These are phyloP conservation scores for Hypoxylon sp. DNA, from an alignment of 2,329 filamentous ascomycete genomes.

Conservation along the genomic window DNA sequence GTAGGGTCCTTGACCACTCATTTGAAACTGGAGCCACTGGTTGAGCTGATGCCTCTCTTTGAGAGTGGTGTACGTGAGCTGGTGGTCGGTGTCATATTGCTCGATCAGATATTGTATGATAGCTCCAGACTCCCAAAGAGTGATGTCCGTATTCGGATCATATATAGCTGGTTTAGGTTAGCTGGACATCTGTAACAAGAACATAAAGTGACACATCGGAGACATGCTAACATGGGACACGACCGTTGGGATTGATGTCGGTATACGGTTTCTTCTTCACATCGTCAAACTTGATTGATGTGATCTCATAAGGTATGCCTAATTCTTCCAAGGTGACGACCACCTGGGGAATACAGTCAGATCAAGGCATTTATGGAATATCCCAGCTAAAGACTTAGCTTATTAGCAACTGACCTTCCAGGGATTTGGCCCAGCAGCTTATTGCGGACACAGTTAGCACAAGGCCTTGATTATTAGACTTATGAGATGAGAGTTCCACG, in stretches of 20 bases:
- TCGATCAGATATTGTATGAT: constrained; percentile 56
- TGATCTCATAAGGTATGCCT: constrained; percentile 32
- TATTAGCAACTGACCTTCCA: constrained; percentile 10
- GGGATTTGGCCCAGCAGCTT: constrained; percentile 18
- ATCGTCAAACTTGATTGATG: constrained; percentile 22
- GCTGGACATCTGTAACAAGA: too few species aligned
- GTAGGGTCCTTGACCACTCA: constrained; percentile 55
- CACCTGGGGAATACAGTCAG: constrained; percentile 12
- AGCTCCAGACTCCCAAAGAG: constrained; percentile 57
- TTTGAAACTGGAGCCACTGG: constrained; percentile 56
- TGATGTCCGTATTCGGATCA: constrained; percentile 55
- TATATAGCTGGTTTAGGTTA: constrained; percentile 47
- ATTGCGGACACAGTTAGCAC: neutral
- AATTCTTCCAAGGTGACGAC: constrained; percentile 34
- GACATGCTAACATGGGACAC: constrained; percentile 35
- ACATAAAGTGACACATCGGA: neutral
- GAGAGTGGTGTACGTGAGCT: constrained; percentile 46
- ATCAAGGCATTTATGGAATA: neutral
- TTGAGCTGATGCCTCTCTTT: constrained; percentile 48
- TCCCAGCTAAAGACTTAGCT: neutral
- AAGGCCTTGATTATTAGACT: too few species aligned
- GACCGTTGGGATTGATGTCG: constrained; percentile 36
- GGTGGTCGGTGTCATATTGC: constrained; percentile 50
- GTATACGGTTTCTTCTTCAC: constrained; percentile 34
- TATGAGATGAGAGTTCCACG: neutral